Evolutionary conservation across 2,329 filamentous ascomycete species (phyloP).

Genomic region (Pestalotiopsis sp.): DNA sequence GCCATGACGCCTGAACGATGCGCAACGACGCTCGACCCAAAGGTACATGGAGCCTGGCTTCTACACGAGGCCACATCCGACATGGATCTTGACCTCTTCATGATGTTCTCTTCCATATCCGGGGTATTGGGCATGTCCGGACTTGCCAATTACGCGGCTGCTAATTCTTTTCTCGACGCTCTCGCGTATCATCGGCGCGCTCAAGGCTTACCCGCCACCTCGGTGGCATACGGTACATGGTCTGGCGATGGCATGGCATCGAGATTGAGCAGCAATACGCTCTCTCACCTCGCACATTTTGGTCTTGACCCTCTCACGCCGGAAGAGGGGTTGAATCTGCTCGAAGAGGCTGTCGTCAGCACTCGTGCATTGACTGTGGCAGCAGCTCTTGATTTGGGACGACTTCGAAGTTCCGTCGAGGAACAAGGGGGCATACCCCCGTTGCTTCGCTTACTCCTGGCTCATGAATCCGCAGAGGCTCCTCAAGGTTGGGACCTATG

Average conservation of each 20-base stretch:
- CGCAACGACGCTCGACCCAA: slow-evolving; percentile 22
- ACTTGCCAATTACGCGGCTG: slow-evolving; percentile 26
- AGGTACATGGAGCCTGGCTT: slow-evolving; percentile 26
- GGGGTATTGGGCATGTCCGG: slow-evolving; percentile 26
- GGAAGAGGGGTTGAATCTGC: slow-evolving; percentile 19
- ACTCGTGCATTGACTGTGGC: slow-evolving; percentile 22
- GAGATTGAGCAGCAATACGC: slow-evolving; percentile 17
- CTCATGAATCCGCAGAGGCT: slow-evolving; percentile 2
- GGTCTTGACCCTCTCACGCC: slow-evolving; percentile 22
- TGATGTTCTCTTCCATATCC: slow-evolving; percentile 29
- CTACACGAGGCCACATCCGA: slow-evolving; percentile 24
- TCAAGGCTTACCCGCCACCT: slow-evolving; percentile 23
- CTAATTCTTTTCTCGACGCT: slow-evolving; percentile 25
- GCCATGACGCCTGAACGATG: slow-evolving; percentile 27
- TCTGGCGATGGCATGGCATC: slow-evolving; percentile 28
- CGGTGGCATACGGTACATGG: slow-evolving; percentile 29
- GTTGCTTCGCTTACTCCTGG: slow-evolving; percentile 20
- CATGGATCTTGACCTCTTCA: slow-evolving; percentile 26
- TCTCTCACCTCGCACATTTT: slow-evolving; percentile 22
- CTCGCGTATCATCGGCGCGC: slow-evolving; percentile 21
- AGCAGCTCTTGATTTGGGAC: slow-evolving; percentile 24
- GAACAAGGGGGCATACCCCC: slow-evolving; percentile 22
- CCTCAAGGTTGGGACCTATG: slow-evolving; percentile 15
- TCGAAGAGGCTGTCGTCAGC: slow-evolving; percentile 20
- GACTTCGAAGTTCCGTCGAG: slow-evolving; percentile 20